Conservation (phyloP, 331 rosid species). For the Malus hybrid region DNA sequence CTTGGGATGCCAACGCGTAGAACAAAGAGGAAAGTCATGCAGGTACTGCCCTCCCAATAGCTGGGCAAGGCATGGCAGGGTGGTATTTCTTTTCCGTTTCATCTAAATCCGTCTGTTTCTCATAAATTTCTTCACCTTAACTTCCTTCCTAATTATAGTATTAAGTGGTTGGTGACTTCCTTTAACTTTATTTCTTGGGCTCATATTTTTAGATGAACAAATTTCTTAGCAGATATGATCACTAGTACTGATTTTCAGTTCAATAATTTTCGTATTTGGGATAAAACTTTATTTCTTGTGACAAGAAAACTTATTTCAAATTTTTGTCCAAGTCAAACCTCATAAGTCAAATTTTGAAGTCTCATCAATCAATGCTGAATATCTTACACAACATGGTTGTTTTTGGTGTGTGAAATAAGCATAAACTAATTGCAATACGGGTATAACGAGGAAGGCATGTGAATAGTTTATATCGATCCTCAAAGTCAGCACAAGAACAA, state of each 20-base stretch:
- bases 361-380: not conserved
- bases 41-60: too few relatives aligned
- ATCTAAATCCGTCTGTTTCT: not conserved
- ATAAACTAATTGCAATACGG: not conserved
- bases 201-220: too few relatives aligned
- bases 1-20: not conserved
- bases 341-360: not conserved
- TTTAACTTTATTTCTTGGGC: too few relatives aligned
- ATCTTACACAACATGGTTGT: not conserved
- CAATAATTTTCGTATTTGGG: too few relatives aligned
- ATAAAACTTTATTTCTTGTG: too few relatives aligned
- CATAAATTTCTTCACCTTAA: not conserved
- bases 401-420: not conserved
- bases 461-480: not conserved
- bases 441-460: not conserved
- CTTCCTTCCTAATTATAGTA: not conserved
- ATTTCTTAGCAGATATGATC: too few relatives aligned
- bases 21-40: not conserved
- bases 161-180: too few relatives aligned
- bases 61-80: not conserved
- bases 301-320: not conserved
- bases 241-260: not conserved
- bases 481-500: not conserved
- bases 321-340: not conserved
- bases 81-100: not conserved